phyloP scores from a whole-genome alignment of 225 moss, liverwort and hornwort species.

The Sphagnum contortum region DNA sequence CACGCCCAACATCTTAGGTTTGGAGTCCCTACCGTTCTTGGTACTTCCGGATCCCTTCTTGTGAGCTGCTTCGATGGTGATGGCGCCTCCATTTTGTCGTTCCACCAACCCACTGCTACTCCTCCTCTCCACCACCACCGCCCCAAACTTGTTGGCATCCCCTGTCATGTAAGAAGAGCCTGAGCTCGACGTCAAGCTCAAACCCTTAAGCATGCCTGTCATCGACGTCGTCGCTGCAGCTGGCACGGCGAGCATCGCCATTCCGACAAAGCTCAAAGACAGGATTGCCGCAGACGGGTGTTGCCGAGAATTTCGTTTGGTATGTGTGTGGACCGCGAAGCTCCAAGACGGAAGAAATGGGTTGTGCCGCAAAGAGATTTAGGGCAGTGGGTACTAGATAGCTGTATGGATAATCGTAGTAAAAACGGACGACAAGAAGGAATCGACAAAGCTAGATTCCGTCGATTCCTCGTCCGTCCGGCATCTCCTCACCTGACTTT shows the following conservation, averaged over 20 bases:
- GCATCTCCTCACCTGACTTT: too few species aligned
- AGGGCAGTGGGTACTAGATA: too few species aligned
- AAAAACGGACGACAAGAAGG: too few species aligned
- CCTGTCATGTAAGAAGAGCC: conserved; percentile 31
- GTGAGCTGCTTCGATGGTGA: conserved; percentile 79
- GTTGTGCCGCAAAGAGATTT: too few species aligned
- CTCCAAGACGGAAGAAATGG: too few species aligned
- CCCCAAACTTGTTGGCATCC: conserved; percentile 5
- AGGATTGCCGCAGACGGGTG: too few species aligned
- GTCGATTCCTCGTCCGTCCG: too few species aligned
- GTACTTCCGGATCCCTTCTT: conserved; percentile 91
- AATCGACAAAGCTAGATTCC: too few species aligned
- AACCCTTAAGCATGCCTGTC: conserved; percentile 41
- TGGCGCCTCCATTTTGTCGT: not conserved
- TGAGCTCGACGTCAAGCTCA: conserved; percentile 34
- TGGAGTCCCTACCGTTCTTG: conserved; percentile 95
- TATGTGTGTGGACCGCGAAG: too few species aligned
- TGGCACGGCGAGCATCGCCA: conserved; percentile 31
- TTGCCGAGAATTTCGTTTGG: too few species aligned
- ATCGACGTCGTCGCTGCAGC: conserved; percentile 20
- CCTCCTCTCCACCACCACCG: not conserved
- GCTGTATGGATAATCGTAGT: too few species aligned
- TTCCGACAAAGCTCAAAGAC: not conserved
- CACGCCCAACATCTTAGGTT: conserved; percentile 79
- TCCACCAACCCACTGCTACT: not conserved